phyloP scores from a whole-genome alignment of 2,329 filamentous ascomycete genomes.

The Cryphonectria carpinicola region DNA sequence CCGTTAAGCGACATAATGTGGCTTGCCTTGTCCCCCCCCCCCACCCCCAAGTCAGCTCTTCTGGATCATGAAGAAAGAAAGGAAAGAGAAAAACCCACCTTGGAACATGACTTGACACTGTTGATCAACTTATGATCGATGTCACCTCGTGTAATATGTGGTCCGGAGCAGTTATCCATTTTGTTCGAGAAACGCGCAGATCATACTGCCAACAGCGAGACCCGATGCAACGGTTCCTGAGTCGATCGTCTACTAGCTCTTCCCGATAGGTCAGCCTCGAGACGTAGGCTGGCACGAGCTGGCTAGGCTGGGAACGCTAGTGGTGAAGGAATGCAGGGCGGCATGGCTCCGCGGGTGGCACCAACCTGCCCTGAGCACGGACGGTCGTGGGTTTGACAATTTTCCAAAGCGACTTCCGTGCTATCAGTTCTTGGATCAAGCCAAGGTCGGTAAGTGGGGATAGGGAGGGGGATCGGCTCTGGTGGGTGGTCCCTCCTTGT shows the following conservation, averaged over 20 bases:
- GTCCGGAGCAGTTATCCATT: neutral
- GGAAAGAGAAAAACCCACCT: too few species aligned
- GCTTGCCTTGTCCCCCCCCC: neutral
- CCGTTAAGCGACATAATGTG: neutral
- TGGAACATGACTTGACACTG: neutral
- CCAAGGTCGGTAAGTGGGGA: neutral
- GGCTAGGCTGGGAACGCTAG: neutral
- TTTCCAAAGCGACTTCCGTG: conserved; percentile 1
- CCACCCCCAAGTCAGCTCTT: neutral
- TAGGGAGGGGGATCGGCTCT: neutral
- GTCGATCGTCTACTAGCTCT: neutral
- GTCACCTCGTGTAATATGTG: neutral
- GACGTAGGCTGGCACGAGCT: neutral
- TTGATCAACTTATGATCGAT: neutral
- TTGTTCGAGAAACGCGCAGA: neutral
- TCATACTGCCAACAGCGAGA: neutral
- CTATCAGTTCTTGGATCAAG: neutral
- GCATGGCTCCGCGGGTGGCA: neutral
- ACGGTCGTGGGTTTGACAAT: neutral
- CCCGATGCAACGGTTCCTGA: conserved; percentile 1
- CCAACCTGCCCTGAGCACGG: neutral
- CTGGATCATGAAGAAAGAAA: neutral
- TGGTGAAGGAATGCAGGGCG: neutral
- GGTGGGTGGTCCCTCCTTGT: neutral
- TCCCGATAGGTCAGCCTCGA: neutral